These are phyloP conservation scores for Amaranthus cruentus DNA, from an alignment of 148 eudicot species.

Conservation along the genomic window DNA sequence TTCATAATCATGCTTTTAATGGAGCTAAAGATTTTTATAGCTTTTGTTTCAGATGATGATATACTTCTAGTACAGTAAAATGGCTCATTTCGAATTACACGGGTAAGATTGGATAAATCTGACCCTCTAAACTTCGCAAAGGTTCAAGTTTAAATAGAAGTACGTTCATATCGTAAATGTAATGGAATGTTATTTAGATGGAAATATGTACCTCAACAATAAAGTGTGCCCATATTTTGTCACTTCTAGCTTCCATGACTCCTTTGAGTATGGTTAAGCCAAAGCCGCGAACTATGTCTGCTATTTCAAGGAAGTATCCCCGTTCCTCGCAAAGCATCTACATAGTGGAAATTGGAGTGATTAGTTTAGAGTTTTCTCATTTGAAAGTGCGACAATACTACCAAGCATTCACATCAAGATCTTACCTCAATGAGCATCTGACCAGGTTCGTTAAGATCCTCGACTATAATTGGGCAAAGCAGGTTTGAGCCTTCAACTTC, in stretches of 20 bases:
- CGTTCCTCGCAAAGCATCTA: slow-evolving; percentile 78
- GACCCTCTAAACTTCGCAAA: no score
- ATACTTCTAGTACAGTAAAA: no score
- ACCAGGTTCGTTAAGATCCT: slow-evolving; percentile 68
- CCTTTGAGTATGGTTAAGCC: slow-evolving; percentile 84
- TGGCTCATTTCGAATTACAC: no score
- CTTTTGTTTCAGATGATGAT: no score
- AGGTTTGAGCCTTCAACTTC: slow-evolving; percentile 52
- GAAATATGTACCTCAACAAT: slow-evolving; percentile 60
- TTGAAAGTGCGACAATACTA: no score
- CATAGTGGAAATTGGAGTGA: slow-evolving; percentile 7
- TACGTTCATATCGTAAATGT: no score
- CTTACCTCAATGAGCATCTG: slow-evolving; percentile 84
- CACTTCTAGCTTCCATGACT: slow-evolving; percentile 57
- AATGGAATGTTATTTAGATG: neutral
- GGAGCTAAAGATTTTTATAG: no score
- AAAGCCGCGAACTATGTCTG: slow-evolving; percentile 55
- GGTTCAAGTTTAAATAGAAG: no score
- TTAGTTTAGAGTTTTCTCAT: neutral
- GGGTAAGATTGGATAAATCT: no score
- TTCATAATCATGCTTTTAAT: no score
- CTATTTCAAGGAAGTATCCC: slow-evolving; percentile 81
- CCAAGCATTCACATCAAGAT: neutral
- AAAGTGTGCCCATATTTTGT: slow-evolving; percentile 72
- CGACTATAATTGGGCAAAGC: slow-evolving; percentile 65